phyloP scores from a whole-genome alignment of 768 basidiomycete species.

The Rhodotorula babjevae region DNA sequence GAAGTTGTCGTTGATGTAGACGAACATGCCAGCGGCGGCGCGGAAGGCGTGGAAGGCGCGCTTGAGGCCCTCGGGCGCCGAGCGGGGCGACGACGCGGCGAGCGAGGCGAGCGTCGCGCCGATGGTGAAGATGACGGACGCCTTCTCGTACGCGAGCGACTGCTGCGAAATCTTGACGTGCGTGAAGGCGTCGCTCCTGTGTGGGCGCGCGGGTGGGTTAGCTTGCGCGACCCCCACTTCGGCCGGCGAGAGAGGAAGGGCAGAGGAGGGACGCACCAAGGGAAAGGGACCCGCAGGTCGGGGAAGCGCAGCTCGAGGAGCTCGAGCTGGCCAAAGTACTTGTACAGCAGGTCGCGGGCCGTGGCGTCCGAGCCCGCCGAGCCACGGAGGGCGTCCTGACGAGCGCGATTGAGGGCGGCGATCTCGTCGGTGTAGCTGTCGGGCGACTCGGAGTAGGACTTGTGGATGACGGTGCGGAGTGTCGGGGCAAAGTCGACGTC shows the following conservation, averaged over 20 bases:
- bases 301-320: slow-evolving; percentile 93
- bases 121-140: slow-evolving; percentile 93
- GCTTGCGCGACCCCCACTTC: background rate
- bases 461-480: slow-evolving; percentile 75
- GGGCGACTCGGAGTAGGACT: slow-evolving; percentile 89
- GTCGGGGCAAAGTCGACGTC: slow-evolving; percentile 95
- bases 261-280: slow-evolving; percentile 55
- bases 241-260: background rate
- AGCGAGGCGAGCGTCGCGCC: slow-evolving; percentile 89
- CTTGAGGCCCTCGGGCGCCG: slow-evolving; percentile 86
- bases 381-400: slow-evolving; percentile 92
- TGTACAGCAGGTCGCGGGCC: slow-evolving; percentile 92
- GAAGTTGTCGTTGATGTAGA: slow-evolving; percentile 99
- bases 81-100: slow-evolving; percentile 74
- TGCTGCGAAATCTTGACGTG: slow-evolving; percentile 84
- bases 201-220: background rate
- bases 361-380: slow-evolving; percentile 72
- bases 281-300: slow-evolving; percentile 91
- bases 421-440: slow-evolving; percentile 82
- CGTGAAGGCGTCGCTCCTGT: slow-evolving; percentile 89
- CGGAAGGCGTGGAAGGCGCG: slow-evolving; percentile 87
- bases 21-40: slow-evolving; percentile 89
- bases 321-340: slow-evolving; percentile 98
- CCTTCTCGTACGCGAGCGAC: slow-evolving; percentile 96
- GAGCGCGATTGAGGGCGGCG: slow-evolving; percentile 74